Conservation (phyloP, 148 eudicot species). For the Pouteria glomerata region DNA sequence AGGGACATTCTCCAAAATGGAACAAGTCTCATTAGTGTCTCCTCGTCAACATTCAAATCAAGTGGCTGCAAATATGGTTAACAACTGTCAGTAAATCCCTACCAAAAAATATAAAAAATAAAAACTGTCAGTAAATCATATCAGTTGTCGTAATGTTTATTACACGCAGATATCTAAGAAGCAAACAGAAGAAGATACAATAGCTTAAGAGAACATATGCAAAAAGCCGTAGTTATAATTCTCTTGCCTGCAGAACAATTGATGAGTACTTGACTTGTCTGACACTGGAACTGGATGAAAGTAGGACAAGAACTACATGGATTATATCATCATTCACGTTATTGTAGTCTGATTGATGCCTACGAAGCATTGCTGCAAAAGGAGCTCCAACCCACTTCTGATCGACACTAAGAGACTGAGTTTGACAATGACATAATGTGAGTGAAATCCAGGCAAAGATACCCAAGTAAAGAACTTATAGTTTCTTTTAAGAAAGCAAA, state of each 20-base stretch:
- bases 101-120: too few species aligned
- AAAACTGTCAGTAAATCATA: slow-evolving; percentile 4
- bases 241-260: slow-evolving; percentile 73
- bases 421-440: slow-evolving; percentile 2
- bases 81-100: slow-evolving; percentile 5
- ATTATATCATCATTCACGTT: slow-evolving; percentile 45
- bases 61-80: slow-evolving; percentile 58
- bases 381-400: slow-evolving; percentile 95
- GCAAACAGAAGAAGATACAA: not conserved
- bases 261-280: slow-evolving; percentile 77
- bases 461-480: not conserved
- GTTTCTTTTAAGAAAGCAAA: slow-evolving; percentile 3
- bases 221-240: not conserved
- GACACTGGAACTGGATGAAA: slow-evolving; percentile 53
- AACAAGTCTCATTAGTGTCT: slow-evolving; percentile 81
- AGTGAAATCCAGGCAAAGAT: not conserved
- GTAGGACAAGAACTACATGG: slow-evolving; percentile 47
- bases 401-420: slow-evolving; percentile 75
- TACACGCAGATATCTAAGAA: not conserved
- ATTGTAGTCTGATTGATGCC: slow-evolving; percentile 49
- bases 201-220: not conserved
- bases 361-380: slow-evolving; percentile 83
- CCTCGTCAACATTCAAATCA: slow-evolving; percentile 91
- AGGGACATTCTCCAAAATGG: slow-evolving; percentile 95
- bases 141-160: not conserved